Evolutionary conservation across 2,329 filamentous ascomycete species (phyloP).

Genomic region (Ophidiomyces ophidiicola): DNA sequence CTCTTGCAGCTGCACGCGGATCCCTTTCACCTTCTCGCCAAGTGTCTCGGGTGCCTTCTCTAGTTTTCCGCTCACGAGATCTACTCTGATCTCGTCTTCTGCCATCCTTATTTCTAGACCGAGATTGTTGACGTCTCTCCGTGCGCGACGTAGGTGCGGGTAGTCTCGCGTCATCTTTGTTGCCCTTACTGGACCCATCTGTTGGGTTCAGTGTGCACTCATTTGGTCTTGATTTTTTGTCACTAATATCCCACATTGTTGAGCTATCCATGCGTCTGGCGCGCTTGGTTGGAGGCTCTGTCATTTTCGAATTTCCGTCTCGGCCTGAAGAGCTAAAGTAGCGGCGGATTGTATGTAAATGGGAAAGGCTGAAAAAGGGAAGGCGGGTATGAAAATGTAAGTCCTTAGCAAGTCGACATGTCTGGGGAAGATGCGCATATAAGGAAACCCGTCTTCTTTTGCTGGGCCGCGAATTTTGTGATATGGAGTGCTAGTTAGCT

Average conservation of each 20-base stretch:
- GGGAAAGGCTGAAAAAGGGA: too few relatives aligned
- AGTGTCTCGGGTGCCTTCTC: slow-evolving; percentile 23
- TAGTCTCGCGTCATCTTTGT: slow-evolving; percentile 20
- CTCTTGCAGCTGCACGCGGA: slow-evolving; percentile 29
- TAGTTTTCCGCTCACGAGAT: slow-evolving; percentile 30
- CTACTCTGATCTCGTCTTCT: slow-evolving; percentile 34
- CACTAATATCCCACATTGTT: slow-evolving; percentile 47
- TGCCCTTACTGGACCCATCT: slow-evolving; percentile 20
- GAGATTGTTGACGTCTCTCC: slow-evolving; percentile 32
- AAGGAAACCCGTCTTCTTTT: too few relatives aligned
- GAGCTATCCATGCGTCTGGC: slow-evolving; percentile 45
- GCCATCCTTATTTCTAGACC: slow-evolving; percentile 30
- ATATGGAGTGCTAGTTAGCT: too few relatives aligned
- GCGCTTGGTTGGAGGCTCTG: slow-evolving; percentile 41
- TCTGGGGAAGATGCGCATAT: too few relatives aligned
- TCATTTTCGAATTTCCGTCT: slow-evolving; percentile 30
- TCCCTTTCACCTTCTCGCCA: slow-evolving; percentile 31
- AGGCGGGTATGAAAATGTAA: too few relatives aligned
- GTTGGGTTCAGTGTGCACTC: background rate
- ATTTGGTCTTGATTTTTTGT: slow-evolving; percentile 21
- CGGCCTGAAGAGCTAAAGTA: background rate
- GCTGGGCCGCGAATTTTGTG: too few relatives aligned
- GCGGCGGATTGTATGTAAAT: too few relatives aligned
- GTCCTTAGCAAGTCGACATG: too few relatives aligned
- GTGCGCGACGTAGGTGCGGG: slow-evolving; percentile 22